Evolutionary conservation across 2,329 filamentous ascomycete genomes (phyloP), one percentile per base, ranked within the genome.

Genomic region (Hypoxylon sp.): DNA sequence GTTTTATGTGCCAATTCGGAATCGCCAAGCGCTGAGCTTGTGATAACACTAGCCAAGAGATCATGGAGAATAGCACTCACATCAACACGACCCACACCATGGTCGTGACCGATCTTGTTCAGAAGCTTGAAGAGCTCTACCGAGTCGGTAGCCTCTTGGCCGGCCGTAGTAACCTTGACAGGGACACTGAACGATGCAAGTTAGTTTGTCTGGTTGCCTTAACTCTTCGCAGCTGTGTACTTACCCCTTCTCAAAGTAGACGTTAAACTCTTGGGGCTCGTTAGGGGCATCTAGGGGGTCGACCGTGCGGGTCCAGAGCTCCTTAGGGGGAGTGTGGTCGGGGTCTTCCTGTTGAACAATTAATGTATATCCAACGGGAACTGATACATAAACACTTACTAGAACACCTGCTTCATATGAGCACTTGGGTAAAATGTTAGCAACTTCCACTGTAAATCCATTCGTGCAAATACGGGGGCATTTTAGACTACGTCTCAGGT

Each of bases 31-130:
- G n/a, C n/a, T n/a, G n/a, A n/a, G n/a, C n/a, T n/a, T n/a, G n/a
- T n/a, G n/a, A n/a, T n/a, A 35, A 17, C 8, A 20, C 7, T 20
- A 32, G 15, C 5, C 9, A 17, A 27, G 15, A 2, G 21, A 8
- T 7, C 52, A 38, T 52, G 50, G 25, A 31, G 5, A 50, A 29
- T 37, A 6, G 92, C 89, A 67, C 21, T 25, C 21, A 93, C 93
- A 71, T 93, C 89, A 61, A 93, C 87, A 66, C 90, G 79, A 65
- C 89, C 90, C 61, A 93, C 82, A 69, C 90, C 90, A 75, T 91
- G 78, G 59, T 77, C 80, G 69, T 83, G 81, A 59, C 83, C 90
- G 59, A 93, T 86, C 51, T 82, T 76, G 75, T 92, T 92, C 63
- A 84, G 78, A 47, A 82, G 79, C 55, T 84, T 76, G 78, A 93